Evolutionary conservation across 2,329 filamentous ascomycete genomes (phyloP), one percentile per base, ranked within the genome.

Genomic region (Fusarium incarnatum): DNA sequence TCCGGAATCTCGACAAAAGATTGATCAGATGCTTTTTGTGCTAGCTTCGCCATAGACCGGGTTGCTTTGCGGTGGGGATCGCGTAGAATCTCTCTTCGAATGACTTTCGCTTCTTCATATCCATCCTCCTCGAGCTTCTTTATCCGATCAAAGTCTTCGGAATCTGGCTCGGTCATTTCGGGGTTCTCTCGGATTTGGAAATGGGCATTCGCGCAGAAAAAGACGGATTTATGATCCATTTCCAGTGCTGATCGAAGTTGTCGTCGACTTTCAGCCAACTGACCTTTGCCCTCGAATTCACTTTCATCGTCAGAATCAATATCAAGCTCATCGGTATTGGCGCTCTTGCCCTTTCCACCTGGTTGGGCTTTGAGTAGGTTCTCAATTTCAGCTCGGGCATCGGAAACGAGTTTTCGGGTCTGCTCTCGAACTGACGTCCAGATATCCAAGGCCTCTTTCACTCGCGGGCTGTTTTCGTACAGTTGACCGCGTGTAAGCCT

Each of bases 201-300:
- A 71, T 91, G 90, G 0, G 90, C 91, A 72, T 94, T 97, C 16
- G 91, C 94, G 27, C 91, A 91, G 76, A 97, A 97, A 81, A 98
- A 98, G 1, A 89, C 85, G 30, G 91, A 93, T 70, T 91, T 89
- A 77, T 98, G 95, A 65, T 95, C 87, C 45, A 97, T 80, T 76
- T 97, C 94, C 20, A 97, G 83, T 4, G 92, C 90, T 22, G 84
- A 86, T 12, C 94, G 90, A 23, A 98, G 83, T 45, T 89, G 73
- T 34, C 90, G 88, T 34, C 90, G 88, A 52, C 87, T 85, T 40
- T 88, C 85, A 50, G 85, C 83, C 25, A 93, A 73, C 20, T 86
- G 86, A 1, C 78, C 75, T 30, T 73, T 79, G 20, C 46, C 73
- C 15, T 77, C 79, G 13, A 76, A 68, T 60, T 83, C 80, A 18